Evolutionary conservation across 2,329 filamentous ascomycete genomes (phyloP).

Genomic region (Dactylellina sp.): DNA sequence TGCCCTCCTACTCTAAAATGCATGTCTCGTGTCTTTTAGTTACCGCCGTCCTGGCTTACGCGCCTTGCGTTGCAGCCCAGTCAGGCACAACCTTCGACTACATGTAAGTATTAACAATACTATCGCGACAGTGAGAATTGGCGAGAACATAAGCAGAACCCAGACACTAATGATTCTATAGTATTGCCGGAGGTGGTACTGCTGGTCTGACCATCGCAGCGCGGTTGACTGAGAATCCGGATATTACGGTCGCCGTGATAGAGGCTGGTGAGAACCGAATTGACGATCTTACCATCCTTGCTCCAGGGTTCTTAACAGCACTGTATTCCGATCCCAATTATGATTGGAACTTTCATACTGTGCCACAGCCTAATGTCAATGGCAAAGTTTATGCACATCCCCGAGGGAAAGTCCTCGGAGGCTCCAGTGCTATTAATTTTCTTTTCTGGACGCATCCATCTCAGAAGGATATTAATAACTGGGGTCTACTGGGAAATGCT

Average conservation of each 20-base stretch:
- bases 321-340: constrained; percentile 56
- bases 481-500: constrained; percentile 36
- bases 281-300: constrained; percentile 38
- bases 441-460: constrained; percentile 57
- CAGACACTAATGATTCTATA: constrained; percentile 19
- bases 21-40: constrained; percentile 21
- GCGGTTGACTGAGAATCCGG: constrained; percentile 61
- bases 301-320: constrained; percentile 35
- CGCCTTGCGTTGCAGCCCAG: constrained; percentile 23
- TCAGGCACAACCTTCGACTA: constrained; percentile 39
- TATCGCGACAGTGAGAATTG: too few species aligned
- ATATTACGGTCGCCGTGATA: constrained; percentile 57
- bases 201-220: constrained; percentile 61
- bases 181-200: constrained; percentile 62
- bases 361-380: constrained; percentile 63
- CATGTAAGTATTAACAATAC: constrained; percentile 41
- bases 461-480: constrained; percentile 52
- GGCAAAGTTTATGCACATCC: constrained; percentile 65
- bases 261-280: constrained; percentile 41
- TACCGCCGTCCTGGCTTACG: constrained; percentile 9
- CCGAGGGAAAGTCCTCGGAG: constrained; percentile 68
- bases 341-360: constrained; percentile 66
- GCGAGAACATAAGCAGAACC: too few species aligned
- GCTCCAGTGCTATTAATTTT: constrained; percentile 67
- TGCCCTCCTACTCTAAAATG: constrained; percentile 12